Conservation (phyloP, 768 basidiomycete species). For the Leccinellum albellum region DNA sequence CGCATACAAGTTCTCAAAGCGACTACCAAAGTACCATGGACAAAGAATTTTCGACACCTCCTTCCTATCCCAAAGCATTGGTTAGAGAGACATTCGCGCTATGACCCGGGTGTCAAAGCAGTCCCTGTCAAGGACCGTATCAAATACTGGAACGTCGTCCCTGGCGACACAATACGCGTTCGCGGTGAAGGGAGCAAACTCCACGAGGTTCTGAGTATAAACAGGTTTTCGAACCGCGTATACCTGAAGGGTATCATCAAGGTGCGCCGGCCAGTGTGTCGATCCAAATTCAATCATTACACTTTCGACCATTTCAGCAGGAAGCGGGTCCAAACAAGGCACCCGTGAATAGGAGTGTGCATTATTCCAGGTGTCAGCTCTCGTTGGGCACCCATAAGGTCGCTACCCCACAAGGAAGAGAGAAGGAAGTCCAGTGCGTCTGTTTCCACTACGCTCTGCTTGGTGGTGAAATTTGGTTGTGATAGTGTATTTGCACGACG, state of each 20-base stretch:
- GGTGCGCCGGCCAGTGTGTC: conserved; percentile 20
- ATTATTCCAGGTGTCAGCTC: conserved; percentile 80
- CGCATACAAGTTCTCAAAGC: conserved; percentile 41
- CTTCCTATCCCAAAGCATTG: conserved; percentile 56
- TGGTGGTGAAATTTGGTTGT: neutral
- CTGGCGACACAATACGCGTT: conserved; percentile 74
- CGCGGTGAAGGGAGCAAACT: conserved; percentile 60
- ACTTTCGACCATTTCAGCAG: conserved; percentile 11
- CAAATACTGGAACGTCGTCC: conserved; percentile 84
- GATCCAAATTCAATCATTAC: neutral
- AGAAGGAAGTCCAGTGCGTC: conserved; percentile 45
- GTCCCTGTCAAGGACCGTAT: conserved; percentile 66
- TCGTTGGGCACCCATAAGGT: conserved; percentile 60
- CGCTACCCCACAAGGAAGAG: conserved; percentile 29
- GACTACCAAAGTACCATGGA: conserved; percentile 53
- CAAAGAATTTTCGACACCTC: conserved; percentile 65
- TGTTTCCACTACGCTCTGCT: neutral
- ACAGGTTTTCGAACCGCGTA: conserved; percentile 67
- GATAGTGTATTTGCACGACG: conserved; percentile 76
- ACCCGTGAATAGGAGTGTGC: conserved; percentile 40
- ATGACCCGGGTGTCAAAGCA: conserved; percentile 46
- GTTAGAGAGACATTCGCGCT: conserved; percentile 41
- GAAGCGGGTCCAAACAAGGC: conserved; percentile 20
- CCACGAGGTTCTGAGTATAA: conserved; percentile 70
- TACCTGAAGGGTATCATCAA: conserved; percentile 45